Base-by-base conservation (phyloP, 257 asterid genomes). In the Handroanthus guayacan region DNA sequence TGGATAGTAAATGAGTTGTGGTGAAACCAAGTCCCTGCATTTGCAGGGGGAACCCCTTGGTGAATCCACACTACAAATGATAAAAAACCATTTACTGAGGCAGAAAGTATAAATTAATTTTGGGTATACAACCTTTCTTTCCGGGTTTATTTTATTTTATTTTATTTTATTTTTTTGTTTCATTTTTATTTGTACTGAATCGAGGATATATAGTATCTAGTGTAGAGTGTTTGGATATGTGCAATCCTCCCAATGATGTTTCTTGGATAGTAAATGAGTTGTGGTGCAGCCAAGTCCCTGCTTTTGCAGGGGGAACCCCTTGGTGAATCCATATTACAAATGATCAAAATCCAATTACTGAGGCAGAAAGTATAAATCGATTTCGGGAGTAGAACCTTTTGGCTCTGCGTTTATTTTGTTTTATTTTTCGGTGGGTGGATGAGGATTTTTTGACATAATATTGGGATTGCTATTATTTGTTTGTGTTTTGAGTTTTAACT, bases 31-130 rank as follows among this genome's bases (percentile, higher is more conserved):
- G 91, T 68, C 75, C 88, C 80, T 85, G 94, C 86, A 39, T 80
- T 67, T 69, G 88, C 88, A 76, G 89, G 83, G 87, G 66, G 89
- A 82, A 88, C 86, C 91, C 62, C 94, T 85, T 84, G 86, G 87
- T 75, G 81, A 54, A 82, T 56, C 84, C 81, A 36, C 79, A 44
- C 75, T 75, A 5, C 78, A 77, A 7, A 77, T 77, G 92, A 87
- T 75, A 75, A 80, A 14, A 45, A 8, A 14, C 80, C 76, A 80
- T 82, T 63, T 43, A 13, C 93, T 82, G 93, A 86, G 86, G 89
- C 88, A 12, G 2, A 2, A 7, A 5, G 17, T 11, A 45, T 9
- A 0, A 84, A 70, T 80, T 13, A 3, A n/a, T 2, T 66, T 45
- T 47, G n/a, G 38, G 17, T 11, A 50, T 50, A 2, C 3, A 50